Base-by-base conservation (phyloP, 352 stramenopile species). In the Phytophthora ohioensis region DNA sequence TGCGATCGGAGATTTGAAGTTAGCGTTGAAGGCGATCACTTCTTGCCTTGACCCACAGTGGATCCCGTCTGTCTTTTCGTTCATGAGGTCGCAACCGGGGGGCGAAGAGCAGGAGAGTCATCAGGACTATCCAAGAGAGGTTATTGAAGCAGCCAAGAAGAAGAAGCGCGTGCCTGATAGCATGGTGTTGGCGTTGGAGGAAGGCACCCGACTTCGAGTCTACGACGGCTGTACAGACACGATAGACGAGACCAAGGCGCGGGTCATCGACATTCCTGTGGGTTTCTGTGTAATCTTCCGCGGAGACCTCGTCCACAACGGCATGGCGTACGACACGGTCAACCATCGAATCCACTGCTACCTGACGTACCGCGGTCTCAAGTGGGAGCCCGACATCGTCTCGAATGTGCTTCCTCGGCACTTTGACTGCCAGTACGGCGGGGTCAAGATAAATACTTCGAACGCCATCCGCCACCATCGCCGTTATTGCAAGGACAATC, bases 321-420 rank as follows among this genome's bases (percentile, higher is more conserved):
- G 54, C 1, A 34, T 65, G 12, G 5, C 15, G 3, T 65, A 65
- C 47, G 17, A 30, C 1, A 8, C 5, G 1, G 4, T 41, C 0
- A 71, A 61, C 39, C 17, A 66, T 41, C 38, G 46, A 0, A 21
- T 65, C 4, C 32, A 71, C n/a, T 71, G 53, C 30, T 69, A 67
- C 32, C 15, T 53, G 5, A 12, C n/a, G 0, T 67, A 53, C 30
- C 6, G 9, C 10, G 35, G 46, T 17, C n/a, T 69, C 2, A 43
- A 45, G 27, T 63, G 43, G 62, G 34, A 63, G 21, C 35, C 63
- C 4, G 46, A 70, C 12, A 4, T 70, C 4, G 52, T 57, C 1
- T 15, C 5, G 4, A 69, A 17, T 17, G 61, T 57, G 2, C 41
- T 62, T 35, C 43, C 52, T 10, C 2, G 0, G 7, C 17, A 55